Evolutionary conservation across 768 basidiomycete genomes (phyloP).

Genomic region (Artomyces pyxidatus): DNA sequence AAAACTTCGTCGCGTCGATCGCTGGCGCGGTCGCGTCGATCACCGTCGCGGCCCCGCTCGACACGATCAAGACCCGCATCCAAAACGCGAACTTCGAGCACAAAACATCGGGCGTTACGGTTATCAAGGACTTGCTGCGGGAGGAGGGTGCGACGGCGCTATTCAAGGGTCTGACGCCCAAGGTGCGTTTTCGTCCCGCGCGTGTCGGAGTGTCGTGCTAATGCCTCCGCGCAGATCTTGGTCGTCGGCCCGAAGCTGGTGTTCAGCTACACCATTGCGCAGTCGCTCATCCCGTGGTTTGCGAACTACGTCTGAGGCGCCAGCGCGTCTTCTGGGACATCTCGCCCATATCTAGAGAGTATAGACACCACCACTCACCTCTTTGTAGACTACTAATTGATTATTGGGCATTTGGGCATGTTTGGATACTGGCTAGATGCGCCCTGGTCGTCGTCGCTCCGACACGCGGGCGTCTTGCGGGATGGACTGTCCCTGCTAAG

Average conservation of each 20-base stretch:
- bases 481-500: too few species aligned
- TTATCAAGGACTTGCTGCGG: slow-evolving; percentile 78
- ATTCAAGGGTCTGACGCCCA: slow-evolving; percentile 97
- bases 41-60: slow-evolving; percentile 91
- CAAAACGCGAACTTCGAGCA: slow-evolving; percentile 97
- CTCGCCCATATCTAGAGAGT: too few species aligned
- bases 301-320: too few species aligned
- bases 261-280: slow-evolving; percentile 96
- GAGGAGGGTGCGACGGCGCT: slow-evolving; percentile 80
- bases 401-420: too few species aligned
- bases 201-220: too few species aligned
- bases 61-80: slow-evolving; percentile 94
- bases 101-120: slow-evolving; percentile 71
- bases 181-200: too few species aligned
- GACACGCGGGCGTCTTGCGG: too few species aligned
- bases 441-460: too few species aligned
- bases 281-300: slow-evolving; percentile 92
- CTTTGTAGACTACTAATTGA: too few species aligned
- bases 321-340: too few species aligned
- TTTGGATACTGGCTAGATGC: too few species aligned
- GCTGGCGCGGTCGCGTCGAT: slow-evolving; percentile 95
- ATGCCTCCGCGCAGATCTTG: slow-evolving; percentile 70
- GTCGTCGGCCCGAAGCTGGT: slow-evolving; percentile 97
- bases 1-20: slow-evolving; percentile 95
- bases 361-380: too few species aligned